Base-by-base conservation (phyloP, 2,329 filamentous ascomycete species). In the Cercospora nicotianae region DNA sequence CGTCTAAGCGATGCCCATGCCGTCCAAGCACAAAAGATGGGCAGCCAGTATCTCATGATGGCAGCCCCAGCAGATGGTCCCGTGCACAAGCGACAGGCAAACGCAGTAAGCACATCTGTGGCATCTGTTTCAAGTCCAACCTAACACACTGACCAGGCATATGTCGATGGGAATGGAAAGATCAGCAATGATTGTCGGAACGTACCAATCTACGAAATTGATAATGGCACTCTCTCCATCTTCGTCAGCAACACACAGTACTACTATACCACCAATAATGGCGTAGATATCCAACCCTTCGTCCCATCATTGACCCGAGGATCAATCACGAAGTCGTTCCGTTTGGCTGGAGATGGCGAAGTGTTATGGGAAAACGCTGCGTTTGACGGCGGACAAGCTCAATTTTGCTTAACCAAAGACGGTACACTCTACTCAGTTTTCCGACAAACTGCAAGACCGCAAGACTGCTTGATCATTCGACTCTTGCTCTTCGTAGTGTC, bases 101-200 rank as follows among this genome's bases (percentile, higher is more conserved):
- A 23, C 20, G 51, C 51, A 20, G 51, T 55, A 30, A 20, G 51
- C 26, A 13, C 5, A 13, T n/a, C 1, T 13, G 12, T 26, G 6
- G 6, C 39, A 26, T 55, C 23, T 26, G 3, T 55, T 28, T n/a
- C n/a, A 28, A 55, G 48, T 10, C 10, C 51, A 26, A 9, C 12
- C 36, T 62, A 13, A 62, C 28, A 31, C 12, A 28, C 26, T 13
- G 28, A 7, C 10, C 33, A 62, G 60, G 39, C 60, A 12, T 77
- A 71, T 48, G 65, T 76, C 33, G 62, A 55, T 8, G 67, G 69
- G 5, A 69, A 74, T 30, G 74, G 74, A 4, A 72, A 71, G 5
- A 69, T 72, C 30, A 73, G 72, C 5, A 66, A 66, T 30, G 58
- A 66, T 23, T 66, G 64, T 30, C 36, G 42, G n/a, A 36, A 28